Base-by-base conservation (phyloP, 2,329 filamentous ascomycete genomes). In the Diaporthe citri region DNA sequence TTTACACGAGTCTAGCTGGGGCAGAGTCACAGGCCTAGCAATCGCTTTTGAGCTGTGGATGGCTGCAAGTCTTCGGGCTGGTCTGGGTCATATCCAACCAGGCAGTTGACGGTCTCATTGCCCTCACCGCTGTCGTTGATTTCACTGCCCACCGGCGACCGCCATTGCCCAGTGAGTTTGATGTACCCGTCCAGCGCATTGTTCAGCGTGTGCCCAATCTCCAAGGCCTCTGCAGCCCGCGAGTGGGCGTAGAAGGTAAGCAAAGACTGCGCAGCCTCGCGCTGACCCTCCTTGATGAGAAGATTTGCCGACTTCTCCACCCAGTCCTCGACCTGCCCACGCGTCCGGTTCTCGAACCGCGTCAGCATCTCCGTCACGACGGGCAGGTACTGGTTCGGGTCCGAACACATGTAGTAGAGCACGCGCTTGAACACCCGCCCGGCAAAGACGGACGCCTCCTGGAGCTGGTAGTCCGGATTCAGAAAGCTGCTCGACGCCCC, bases 401-500 rank as follows among this genome's bases (percentile, higher is more conserved):
- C 34, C 34, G 64, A 67, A 15, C 64, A 67, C 64, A 67, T 67
- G 46, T 67, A 67, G 46, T 67, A 67, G 2, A 67, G 64, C 31
- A 67, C 64, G 12, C 64, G 46, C 64, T 67, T 67, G 46, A 67
- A 67, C 3, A 67, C 64, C 12, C 64, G 31, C 1, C 64, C 64
- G 15, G 46, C 64, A 39, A 52, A 67, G 3, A 67, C 64, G 8
- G 64, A 67, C 2, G 64, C 64, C 64, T 67, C 64, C 34, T 67
- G 64, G 22, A 67, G 64, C 34, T 67, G 64, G 12, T 52, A 67
- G 43, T 67, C 64, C 31, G 64, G 64, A 13, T 39, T 67, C 13
- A 67, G 34, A 34, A 67, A 67, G 64, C 64, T 67, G 64, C 64
- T 67, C 34, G 64, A 67, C 3, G 64, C 64, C 22, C 64, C 64